Evolutionary conservation across 1,284 basidiomycete species (phyloP), one percentile per base, ranked within the genome.

Genomic region (Ganoderma lucidum): DNA sequence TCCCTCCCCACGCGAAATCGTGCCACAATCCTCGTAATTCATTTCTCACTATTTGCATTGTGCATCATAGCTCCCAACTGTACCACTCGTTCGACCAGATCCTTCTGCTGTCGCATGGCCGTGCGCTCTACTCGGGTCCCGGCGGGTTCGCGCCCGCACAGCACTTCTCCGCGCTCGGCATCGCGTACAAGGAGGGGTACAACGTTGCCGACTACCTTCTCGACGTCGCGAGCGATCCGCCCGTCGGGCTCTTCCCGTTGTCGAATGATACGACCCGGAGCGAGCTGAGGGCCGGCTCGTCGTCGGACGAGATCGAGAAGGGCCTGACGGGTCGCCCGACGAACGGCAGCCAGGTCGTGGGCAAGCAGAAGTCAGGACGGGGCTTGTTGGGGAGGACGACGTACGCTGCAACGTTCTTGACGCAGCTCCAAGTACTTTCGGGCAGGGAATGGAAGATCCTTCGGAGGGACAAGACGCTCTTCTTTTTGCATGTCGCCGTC

Each of bases 161-260:
- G 14, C 85, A 92, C 77, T 93, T 97, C 68, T 85, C 84, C 1
- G 68, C 77, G 63, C 77, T 83, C 73, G 82, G 86, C 72, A 65
- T 83, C 19, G 75, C 74, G 17, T 90, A 88, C 68, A 86, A 86
- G 14, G 83, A 88, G 55, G 94, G 93, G 0, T 96, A 96, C 82
- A 97, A 97, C 74, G 87, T 96, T 19, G 96, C 96, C 0, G 96
- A 98, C 79, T 93, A 95, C 77, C 85, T 97, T 17, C 85, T 97
- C 15, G 95, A 97, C 73, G 86, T 97, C 62, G 94, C 95, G 0
- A 93, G 88, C 74, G 89, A 90, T 59, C 84, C 87, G 37, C 84
- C 86, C 12, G 80, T 84, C 6, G 80, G 77, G 37, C 76, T 89
- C 0, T 86, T 87, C 78, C 75, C 73, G 39, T 70, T 45, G 58